Evolutionary conservation across 2,329 filamentous ascomycete genomes (phyloP), one percentile per base, ranked within the genome.

Genomic region (Fusarium sp.): DNA sequence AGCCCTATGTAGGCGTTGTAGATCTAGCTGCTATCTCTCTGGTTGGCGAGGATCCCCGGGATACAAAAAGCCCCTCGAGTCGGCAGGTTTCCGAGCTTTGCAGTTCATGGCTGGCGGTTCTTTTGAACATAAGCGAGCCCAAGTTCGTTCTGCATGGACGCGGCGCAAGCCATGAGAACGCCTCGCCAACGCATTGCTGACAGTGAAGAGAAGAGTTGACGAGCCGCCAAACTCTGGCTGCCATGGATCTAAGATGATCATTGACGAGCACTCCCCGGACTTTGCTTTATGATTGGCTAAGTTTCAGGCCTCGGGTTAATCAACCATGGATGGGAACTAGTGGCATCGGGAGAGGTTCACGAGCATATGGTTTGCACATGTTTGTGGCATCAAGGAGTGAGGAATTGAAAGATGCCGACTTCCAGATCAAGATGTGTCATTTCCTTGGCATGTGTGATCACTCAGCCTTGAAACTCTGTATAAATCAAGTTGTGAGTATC

Each of bases 1-100:
- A 72, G 71, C 71, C 64, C 60, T 74, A 69, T 70, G 71, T 66
- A 66, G 57, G 66, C 56, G 48, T 37, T 23, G 50, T 30, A 65
- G 64, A 74, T 61, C 71, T 61, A 45, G 30, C 58, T 50, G 50
- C 14, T 56, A 68, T 41, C 25, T 9, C 64, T 64, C 56, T 61
- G 32, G 48, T 37, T 27, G 48, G 37, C 37, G 58, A 71, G 48
- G 68, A 41, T 54, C 50, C 52, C 39, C n/a, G 11, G 18, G 25
- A 57, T 23, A 54, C 56, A 30, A 62, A 62, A 62, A 48, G 14
- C 68, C 20, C 30, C 54, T 35, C 25, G 34, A 30, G 41, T 71
- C 69, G 72, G 57, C 20, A 34, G 50, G 32, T 74, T 74, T 66
- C 50, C 41, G 50, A 60, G 35, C 23, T 50, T 25, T 37, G 23